phyloP scores from a whole-genome alignment of 768 basidiomycete genomes.

The Amanita jacksonii region DNA sequence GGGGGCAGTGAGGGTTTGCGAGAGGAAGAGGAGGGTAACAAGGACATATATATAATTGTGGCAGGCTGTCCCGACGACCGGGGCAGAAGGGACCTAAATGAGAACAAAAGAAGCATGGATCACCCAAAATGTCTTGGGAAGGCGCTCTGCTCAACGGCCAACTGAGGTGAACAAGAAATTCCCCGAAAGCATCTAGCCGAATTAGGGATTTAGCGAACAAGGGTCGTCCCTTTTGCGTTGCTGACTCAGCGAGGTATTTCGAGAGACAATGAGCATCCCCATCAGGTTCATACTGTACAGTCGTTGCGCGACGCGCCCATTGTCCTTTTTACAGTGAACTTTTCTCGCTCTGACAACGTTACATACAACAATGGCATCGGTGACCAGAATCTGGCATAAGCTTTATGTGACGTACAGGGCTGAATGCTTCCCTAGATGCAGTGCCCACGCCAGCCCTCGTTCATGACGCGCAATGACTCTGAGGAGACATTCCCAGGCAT shows the following conservation, averaged over 20 bases:
- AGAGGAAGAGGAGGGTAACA: not conserved
- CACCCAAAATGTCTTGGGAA: constrained; percentile 2
- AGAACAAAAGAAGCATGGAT: constrained; percentile 4
- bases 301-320: not conserved
- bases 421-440: not conserved
- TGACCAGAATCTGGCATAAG: not conserved
- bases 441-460: not conserved
- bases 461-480: constrained; percentile 6
- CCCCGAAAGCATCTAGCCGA: not conserved
- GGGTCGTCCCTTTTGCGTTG: not conserved
- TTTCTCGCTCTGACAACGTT: not conserved
- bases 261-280: constrained; percentile 1
- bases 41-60: constrained; percentile 13
- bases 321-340: not conserved
- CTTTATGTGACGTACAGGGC: constrained; percentile 6
- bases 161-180: not conserved
- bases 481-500: not conserved
- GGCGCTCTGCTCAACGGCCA: not conserved
- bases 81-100: not conserved
- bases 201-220: not conserved
- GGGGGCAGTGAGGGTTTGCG: not conserved
- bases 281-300: not conserved
- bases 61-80: constrained; percentile 8
- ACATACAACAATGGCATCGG: constrained; percentile 9
- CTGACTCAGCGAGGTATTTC: constrained; percentile 5